Evolutionary conservation across 2,329 filamentous ascomycete genomes (phyloP).

Genomic region (Arthroderma sp.): DNA sequence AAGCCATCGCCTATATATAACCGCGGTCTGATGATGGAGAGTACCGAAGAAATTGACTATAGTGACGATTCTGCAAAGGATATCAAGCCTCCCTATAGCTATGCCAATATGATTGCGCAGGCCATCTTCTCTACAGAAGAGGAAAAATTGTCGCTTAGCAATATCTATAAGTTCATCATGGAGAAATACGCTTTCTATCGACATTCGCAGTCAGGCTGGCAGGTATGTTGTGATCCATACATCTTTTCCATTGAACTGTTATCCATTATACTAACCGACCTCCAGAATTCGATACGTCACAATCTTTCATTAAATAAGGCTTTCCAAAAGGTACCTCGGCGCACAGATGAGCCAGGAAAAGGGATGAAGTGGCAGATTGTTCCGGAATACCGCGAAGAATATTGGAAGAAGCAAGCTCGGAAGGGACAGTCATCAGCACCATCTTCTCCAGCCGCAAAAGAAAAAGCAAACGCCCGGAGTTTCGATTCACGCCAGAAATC

Average conservation of each 20-base stretch:
- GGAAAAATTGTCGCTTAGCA: conserved; percentile 77
- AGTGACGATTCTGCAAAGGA: conserved; percentile 75
- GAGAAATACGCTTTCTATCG: conserved; percentile 88
- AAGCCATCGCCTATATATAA: conserved; percentile 37
- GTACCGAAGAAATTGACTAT: conserved; percentile 40
- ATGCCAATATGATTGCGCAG: conserved; percentile 92
- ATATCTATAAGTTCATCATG: conserved; percentile 90
- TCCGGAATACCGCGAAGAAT: conserved; percentile 70
- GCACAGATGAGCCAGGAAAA: conserved; percentile 91
- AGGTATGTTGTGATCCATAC: conserved; percentile 43
- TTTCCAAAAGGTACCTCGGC: conserved; percentile 83
- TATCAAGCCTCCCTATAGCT: conserved; percentile 90
- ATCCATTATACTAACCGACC: neutral
- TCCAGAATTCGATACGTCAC: conserved; percentile 84
- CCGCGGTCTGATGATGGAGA: conserved; percentile 41
- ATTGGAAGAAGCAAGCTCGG: conserved; percentile 53
- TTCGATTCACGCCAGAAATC: conserved; percentile 19
- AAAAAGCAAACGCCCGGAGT: conserved; percentile 25
- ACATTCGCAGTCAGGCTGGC: conserved; percentile 77
- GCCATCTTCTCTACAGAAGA: conserved; percentile 79
- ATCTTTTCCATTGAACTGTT: neutral
- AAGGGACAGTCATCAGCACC: conserved; percentile 34
- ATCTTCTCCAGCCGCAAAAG: conserved; percentile 32
- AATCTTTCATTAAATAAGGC: conserved; percentile 90
- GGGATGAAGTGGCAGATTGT: conserved; percentile 99